Conservation (phyloP, 257 asterid species). For the Scutellaria minor region DNA sequence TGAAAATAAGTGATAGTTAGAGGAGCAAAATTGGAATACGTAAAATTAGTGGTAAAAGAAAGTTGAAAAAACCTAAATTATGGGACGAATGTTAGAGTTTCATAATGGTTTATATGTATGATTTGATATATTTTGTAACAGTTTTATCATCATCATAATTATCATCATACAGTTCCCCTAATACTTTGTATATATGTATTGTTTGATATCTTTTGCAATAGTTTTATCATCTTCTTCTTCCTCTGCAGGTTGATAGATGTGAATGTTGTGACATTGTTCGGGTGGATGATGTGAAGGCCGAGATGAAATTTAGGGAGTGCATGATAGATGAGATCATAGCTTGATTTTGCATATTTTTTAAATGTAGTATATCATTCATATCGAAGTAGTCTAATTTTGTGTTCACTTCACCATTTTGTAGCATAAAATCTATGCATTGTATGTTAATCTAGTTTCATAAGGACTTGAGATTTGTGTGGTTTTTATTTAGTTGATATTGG, state of each 20-base stretch:
- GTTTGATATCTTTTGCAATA: neutral
- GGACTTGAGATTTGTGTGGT: no score
- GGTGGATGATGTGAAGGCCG: constrained; percentile 34
- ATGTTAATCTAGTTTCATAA: no score
- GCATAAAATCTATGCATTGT: no score
- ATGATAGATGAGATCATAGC: constrained; percentile 54
- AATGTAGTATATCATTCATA: neutral
- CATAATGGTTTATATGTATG: neutral
- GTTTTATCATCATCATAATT: no score
- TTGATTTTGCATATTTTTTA: constrained; percentile 1
- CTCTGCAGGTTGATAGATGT: constrained; percentile 49
- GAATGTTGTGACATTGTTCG: constrained; percentile 61
- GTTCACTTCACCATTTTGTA: neutral
- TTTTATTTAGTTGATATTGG: no score
- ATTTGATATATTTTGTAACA: neutral
- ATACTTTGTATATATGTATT: no score
- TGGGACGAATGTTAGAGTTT: no score
- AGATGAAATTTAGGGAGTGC: constrained; percentile 56
- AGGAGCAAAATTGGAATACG: no score
- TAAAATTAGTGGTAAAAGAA: no score
- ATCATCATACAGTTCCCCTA: no score
- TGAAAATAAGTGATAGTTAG: no score
- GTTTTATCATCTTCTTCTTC: neutral
- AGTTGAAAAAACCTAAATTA: no score
- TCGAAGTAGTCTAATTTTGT: neutral